These are phyloP conservation scores for Cyberlindnera samutprakarnensis DNA, from an alignment of 805 yeast species.

Conservation along the genomic window DNA sequence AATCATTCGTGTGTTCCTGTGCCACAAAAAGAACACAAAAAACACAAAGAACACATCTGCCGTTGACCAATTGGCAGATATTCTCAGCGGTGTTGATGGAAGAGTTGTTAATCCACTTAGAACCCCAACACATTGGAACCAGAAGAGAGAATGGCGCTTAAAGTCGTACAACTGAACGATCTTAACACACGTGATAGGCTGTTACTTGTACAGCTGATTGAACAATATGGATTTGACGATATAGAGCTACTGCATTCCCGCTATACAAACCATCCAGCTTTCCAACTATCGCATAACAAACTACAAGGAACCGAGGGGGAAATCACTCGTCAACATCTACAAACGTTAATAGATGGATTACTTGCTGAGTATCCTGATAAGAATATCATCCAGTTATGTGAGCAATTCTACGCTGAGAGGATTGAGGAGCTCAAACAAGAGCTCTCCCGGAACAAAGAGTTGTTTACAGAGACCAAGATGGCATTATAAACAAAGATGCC, in stretches of 20 bases:
- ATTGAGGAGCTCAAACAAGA: conserved; percentile 9
- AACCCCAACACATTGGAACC: too few species aligned
- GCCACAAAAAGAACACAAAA: too few species aligned
- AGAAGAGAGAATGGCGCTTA: too few species aligned
- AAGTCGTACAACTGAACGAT: conserved; percentile 1
- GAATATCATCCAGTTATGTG: conserved; percentile 16
- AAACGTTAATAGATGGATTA: conserved; percentile 4
- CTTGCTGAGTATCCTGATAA: conserved; percentile 4
- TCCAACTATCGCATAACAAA: conserved; percentile 18
- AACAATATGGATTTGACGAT: conserved; percentile 13
- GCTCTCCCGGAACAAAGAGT: conserved; percentile 5
- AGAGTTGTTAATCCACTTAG: too few species aligned
- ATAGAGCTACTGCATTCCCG: conserved; percentile 8
- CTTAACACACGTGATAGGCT: conserved; percentile 19
- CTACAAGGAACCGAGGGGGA: conserved; percentile 7
- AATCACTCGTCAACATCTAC: conserved; percentile 5
- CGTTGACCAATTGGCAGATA: too few species aligned
- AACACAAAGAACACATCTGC: too few species aligned
- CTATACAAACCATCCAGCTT: conserved; percentile 16
- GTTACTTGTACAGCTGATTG: conserved; percentile 17
- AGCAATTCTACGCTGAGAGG: conserved; percentile 13
- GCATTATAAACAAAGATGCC: background rate
- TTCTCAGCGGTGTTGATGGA: too few species aligned
- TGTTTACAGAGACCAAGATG: conserved; percentile 6
- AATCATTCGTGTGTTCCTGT: too few species aligned